Conservation (phyloP, 2,329 filamentous ascomycete species). For the Penicillium hesseltinei region DNA sequence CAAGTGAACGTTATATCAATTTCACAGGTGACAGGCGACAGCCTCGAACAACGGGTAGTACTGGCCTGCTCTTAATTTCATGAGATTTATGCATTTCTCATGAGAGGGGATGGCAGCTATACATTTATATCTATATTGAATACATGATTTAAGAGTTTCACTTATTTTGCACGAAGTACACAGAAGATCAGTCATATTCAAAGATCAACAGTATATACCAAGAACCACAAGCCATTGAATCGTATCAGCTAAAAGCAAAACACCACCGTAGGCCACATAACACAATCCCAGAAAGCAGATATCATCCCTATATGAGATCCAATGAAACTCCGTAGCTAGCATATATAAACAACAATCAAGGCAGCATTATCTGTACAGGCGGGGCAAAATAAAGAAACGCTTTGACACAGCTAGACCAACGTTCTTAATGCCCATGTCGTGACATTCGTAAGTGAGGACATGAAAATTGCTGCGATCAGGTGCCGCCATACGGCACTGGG, state of each 20-base stretch:
- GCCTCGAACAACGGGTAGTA: no score
- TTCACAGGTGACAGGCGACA: no score
- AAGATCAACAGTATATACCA: not conserved
- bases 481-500: slow-evolving; percentile 14
- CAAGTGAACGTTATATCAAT: no score
- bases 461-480: slow-evolving; percentile 12
- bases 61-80: no score
- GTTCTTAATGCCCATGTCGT: slow-evolving; percentile 8
- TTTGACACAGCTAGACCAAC: not conserved
- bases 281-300: not conserved
- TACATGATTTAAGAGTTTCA: not conserved
- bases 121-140: not conserved
- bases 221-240: not conserved
- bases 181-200: not conserved
- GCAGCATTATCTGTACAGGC: slow-evolving; percentile 15
- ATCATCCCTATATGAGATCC: not conserved
- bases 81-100: not conserved
- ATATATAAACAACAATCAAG: slow-evolving; percentile 3
- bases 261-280: not conserved
- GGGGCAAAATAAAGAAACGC: not conserved
- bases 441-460: slow-evolving; percentile 14
- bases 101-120: no score
- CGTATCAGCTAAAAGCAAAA: not conserved
- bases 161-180: not conserved
- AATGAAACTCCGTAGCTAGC: slow-evolving; percentile 9